Evolutionary conservation across 2,329 filamentous ascomycete genomes (phyloP).

Genomic region (Paecilomyces niveus): DNA sequence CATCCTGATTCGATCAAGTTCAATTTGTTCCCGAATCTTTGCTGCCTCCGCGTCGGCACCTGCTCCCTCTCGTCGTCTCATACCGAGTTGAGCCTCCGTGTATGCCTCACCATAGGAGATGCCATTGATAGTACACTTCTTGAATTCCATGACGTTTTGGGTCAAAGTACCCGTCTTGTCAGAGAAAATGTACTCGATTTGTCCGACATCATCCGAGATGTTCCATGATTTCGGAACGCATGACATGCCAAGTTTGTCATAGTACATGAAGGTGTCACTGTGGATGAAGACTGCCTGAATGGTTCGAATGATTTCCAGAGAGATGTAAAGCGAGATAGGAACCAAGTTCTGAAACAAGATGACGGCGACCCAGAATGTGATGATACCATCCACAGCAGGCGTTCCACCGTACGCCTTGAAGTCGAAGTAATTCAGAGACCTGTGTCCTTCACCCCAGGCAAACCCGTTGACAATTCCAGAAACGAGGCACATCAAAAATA

Average conservation of each 20-base stretch:
- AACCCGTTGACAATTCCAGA: conserved; percentile 78
- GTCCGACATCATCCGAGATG: conserved; percentile 93
- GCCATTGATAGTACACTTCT: conserved; percentile 96
- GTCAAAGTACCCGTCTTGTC: conserved; percentile 88
- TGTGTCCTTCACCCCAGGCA: conserved; percentile 67
- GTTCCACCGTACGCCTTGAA: conserved; percentile 72
- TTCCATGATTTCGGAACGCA: conserved; percentile 99
- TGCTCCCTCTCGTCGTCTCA: conserved; percentile 85
- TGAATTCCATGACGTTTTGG: conserved; percentile 98
- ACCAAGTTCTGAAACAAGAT: conserved; percentile 98
- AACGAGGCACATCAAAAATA: conserved; percentile 83
- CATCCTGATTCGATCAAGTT: conserved; percentile 65
- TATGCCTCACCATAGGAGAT: conserved; percentile 94
- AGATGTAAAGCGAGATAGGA: conserved; percentile 95
- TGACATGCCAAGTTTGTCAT: conserved; percentile 85
- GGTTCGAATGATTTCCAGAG: conserved; percentile 89
- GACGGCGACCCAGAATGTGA: conserved; percentile 92
- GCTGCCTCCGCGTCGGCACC: conserved; percentile 76
- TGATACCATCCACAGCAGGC: conserved; percentile 75
- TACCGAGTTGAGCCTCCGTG: conserved; percentile 91
- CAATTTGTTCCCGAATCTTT: conserved; percentile 69
- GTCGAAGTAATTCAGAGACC: conserved; percentile 76
- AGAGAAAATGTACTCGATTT: conserved; percentile 98
- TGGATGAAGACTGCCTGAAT: conserved; percentile 96
- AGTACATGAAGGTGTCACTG: conserved; percentile 94